A percentile compares a stretch with the other conserved stretches of the same genome.
Conservation (phyloP, 331 rosid species). For the Arachis monticola region DNA sequence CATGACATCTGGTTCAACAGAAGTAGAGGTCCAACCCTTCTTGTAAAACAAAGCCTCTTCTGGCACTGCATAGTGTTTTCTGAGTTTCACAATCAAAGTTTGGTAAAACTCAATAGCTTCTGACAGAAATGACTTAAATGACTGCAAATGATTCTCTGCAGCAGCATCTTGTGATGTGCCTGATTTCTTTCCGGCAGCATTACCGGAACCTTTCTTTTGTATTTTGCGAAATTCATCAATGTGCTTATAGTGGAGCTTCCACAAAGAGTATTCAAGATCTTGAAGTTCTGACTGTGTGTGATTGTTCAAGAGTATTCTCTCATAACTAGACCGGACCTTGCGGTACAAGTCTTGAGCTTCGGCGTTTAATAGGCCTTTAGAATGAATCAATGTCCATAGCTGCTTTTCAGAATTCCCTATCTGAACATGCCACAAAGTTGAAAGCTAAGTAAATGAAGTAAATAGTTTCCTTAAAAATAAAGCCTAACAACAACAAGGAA, state of each 20-base stretch:
- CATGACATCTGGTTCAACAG: constrained; percentile 58
- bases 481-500: constrained; percentile 23
- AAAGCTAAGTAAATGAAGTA: constrained; percentile 14
- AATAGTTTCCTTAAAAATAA: not conserved
- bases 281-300: constrained; percentile 64
- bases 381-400: constrained; percentile 71
- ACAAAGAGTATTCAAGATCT: constrained; percentile 87
- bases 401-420: constrained; percentile 70
- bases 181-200: constrained; percentile 45
- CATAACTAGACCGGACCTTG: constrained; percentile 67
- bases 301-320: constrained; percentile 59
- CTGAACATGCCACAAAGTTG: constrained; percentile 52
- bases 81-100: constrained; percentile 62
- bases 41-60: constrained; percentile 58
- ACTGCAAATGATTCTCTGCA: constrained; percentile 40
- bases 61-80: constrained; percentile 59
- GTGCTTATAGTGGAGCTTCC: constrained; percentile 97
- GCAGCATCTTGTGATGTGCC: constrained; percentile 38
- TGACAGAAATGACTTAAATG: constrained; percentile 68
- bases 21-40: constrained; percentile 42
- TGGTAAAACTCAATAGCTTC: constrained; percentile 82
- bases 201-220: constrained; percentile 62
- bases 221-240: constrained; percentile 91
- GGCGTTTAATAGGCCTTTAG: constrained; percentile 65
- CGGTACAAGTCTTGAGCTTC: constrained; percentile 70